A percentile compares a stretch with the other conserved stretches of the same genome.
phyloP scores from a whole-genome alignment of 1,284 basidiomycete genomes.

The Irpex sp. region DNA sequence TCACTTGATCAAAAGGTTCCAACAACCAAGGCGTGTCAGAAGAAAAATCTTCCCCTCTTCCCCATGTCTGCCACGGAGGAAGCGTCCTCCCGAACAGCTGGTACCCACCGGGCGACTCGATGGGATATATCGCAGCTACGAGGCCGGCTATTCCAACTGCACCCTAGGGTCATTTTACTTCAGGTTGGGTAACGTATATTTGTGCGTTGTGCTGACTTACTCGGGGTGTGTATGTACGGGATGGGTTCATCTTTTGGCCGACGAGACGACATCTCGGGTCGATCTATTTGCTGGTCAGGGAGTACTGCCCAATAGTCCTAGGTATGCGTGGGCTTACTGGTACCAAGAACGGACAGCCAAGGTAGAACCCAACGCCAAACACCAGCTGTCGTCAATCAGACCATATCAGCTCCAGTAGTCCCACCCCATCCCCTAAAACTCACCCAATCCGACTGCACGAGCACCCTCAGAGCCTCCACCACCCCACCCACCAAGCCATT shows the following conservation, averaged over 20 bases:
- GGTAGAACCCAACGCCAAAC: conserved; percentile 59
- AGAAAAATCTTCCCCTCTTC: conserved; percentile 44
- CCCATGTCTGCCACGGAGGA: conserved; percentile 62
- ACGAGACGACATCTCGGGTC: conserved; percentile 59
- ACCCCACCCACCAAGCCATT: conserved; percentile 50
- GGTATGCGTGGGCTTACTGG: conserved; percentile 36
- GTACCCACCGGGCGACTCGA: conserved; percentile 65
- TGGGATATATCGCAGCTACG: conserved; percentile 62
- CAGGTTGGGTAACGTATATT: too few relatives aligned
- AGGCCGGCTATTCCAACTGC: conserved; percentile 62
- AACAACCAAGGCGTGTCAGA: conserved; percentile 57
- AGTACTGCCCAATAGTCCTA: too few relatives aligned
- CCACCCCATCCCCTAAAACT: conserved; percentile 9
- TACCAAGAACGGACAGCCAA: conserved; percentile 58
- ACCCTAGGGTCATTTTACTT: conserved; percentile 36
- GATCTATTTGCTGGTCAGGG: conserved; percentile 33
- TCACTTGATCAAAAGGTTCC: conserved; percentile 61
- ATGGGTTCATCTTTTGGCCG: conserved; percentile 66
- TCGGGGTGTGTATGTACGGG: conserved; percentile 55
- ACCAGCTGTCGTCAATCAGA: conserved; percentile 35
- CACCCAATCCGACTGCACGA: conserved; percentile 50
- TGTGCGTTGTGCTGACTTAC: conserved; percentile 27
- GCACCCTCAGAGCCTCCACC: conserved; percentile 40
- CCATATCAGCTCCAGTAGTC: conserved; percentile 17
- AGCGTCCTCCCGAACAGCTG: conserved; percentile 59